Percentiles rank a stretch among this genome's conserved stretches.
Evolutionary conservation across 176 grass and related monocot species (phyloP).

Genomic region (Aegilops tauschii): DNA sequence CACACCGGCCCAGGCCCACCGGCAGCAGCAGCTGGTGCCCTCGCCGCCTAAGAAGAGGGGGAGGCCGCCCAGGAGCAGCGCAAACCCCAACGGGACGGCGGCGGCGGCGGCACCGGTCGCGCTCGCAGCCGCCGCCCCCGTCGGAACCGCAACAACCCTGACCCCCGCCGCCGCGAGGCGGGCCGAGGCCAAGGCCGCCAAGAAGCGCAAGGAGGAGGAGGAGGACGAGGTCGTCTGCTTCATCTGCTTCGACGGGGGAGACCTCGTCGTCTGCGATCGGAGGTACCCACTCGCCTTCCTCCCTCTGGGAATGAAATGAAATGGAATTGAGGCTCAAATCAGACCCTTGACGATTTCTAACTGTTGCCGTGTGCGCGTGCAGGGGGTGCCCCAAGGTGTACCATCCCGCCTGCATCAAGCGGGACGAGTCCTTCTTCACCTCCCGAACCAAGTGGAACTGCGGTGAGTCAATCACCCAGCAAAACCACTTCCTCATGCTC

Average conservation of each 20-base stretch:
- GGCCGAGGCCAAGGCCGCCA: background rate
- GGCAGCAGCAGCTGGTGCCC: background rate
- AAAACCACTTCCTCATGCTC: background rate
- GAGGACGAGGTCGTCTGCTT: constrained; percentile 99
- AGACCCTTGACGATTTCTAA: background rate
- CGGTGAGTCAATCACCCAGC: constrained; percentile 39
- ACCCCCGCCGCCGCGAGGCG: background rate
- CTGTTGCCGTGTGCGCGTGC: background rate
- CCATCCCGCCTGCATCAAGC: constrained; percentile 87
- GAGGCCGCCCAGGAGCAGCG: constrained; percentile 65
- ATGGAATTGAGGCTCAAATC: background rate
- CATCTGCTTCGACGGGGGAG: constrained; percentile 95
- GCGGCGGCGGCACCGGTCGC: too few species aligned
- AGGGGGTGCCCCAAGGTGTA: constrained; percentile 98
- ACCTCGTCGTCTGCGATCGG: constrained; percentile 93
- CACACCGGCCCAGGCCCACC: background rate
- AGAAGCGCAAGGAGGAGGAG: constrained; percentile 48
- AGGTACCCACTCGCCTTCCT: constrained; percentile 28
- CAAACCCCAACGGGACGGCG: background rate
- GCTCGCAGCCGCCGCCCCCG: background rate
- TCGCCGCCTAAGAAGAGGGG: constrained; percentile 46
- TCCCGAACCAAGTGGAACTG: constrained; percentile 85
- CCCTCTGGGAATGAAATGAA: background rate
- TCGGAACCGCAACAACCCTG: background rate
- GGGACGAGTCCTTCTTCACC: constrained; percentile 86